A percentile compares a stretch with the other conserved stretches of the same genome.
Conservation (phyloP, 23 red algal genomes). For the Gracilaria gracilis region DNA sequence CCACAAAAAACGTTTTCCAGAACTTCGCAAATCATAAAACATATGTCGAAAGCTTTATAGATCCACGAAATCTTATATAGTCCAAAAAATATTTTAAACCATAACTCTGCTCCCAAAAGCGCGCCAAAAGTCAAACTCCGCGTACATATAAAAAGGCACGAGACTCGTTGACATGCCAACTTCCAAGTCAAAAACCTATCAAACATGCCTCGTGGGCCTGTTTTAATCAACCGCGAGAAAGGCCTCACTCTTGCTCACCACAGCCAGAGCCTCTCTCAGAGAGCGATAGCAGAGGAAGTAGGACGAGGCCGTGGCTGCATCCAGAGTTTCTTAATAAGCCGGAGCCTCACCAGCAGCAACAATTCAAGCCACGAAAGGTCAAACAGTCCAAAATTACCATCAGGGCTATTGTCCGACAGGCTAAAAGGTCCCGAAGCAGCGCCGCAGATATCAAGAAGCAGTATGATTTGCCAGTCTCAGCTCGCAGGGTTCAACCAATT, state of each 20-base stretch:
- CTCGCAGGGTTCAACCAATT: too few relatives aligned
- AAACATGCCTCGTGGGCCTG: not conserved
- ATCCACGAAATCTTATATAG: slow-evolving; percentile 2
- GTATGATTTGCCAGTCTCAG: too few relatives aligned
- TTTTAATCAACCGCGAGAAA: not conserved
- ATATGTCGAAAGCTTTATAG: not conserved
- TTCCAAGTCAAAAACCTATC: not conserved
- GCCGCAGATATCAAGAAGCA: too few relatives aligned
- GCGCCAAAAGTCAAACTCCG: slow-evolving; percentile 4
- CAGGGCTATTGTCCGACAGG: too few relatives aligned
- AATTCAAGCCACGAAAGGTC: too few relatives aligned
- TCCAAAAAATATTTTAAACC: not conserved
- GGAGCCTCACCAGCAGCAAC: not conserved
- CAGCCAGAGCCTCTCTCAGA: not conserved
- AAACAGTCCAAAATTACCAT: too few relatives aligned
- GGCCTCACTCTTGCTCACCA: slow-evolving; percentile 2
- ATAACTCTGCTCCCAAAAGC: not conserved
- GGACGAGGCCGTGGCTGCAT: not conserved
- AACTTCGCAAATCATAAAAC: not conserved
- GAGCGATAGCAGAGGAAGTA: not conserved
- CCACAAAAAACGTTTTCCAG: too few relatives aligned
- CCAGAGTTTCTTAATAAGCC: slow-evolving; percentile 4
- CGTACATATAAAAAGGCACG: not conserved
- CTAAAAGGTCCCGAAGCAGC: too few relatives aligned
- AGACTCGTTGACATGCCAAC: not conserved